Base-by-base conservation (phyloP, 352 stramenopile genomes). In the Phytopythium cucurbitacearum region DNA sequence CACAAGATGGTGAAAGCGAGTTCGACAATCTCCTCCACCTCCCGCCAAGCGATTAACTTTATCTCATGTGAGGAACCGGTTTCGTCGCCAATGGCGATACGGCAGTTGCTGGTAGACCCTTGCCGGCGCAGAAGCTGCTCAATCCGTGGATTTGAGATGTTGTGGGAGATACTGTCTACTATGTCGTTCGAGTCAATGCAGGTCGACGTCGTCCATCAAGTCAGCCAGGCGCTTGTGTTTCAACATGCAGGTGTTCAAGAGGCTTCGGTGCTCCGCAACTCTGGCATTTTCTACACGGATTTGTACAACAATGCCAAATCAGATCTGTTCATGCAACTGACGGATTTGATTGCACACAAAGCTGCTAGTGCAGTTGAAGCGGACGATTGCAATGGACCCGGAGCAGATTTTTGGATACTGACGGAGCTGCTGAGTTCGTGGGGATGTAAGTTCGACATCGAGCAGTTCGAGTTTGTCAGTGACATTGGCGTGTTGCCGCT, bases 201-300 rank as follows among this genome's bases (percentile, higher is more conserved):
- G 53, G 62, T 67, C 0, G 73, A 91, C 36, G 49, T 91, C 11
- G 56, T 85, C 13, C 51, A 82, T 7, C 67, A 79, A 45, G 37
- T 89, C 2, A 66, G 70, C n/a, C 69, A 80, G 41, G 66, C 78
- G 3, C 68, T 91, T 39, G 65, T 72, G 3, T 80, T 80, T n/a
- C 51, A 65, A 11, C 32, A 55, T 0, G 35, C 55, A n/a, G 9
- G 28, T 28, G 12, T 15, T 5, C 37, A 21, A 2, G 13, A 47
- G 39, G 53, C 28, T 32, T 5, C 4, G 11, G 11, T 38, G 5
- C 51, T 54, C 45, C 48, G 51, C 2, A 68, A 65, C 12, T 46
- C 56, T 15, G 59, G 59, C 1, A 40, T 58, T n/a, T 81, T 71
- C 50, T 84, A 71, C 47, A 63, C 56, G 0, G 66, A 62, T 44